Percentiles rank a stretch among this genome's conserved stretches.
phyloP scores from a whole-genome alignment of 306 rosid species.

The Notholithocarpus densiflorus region DNA sequence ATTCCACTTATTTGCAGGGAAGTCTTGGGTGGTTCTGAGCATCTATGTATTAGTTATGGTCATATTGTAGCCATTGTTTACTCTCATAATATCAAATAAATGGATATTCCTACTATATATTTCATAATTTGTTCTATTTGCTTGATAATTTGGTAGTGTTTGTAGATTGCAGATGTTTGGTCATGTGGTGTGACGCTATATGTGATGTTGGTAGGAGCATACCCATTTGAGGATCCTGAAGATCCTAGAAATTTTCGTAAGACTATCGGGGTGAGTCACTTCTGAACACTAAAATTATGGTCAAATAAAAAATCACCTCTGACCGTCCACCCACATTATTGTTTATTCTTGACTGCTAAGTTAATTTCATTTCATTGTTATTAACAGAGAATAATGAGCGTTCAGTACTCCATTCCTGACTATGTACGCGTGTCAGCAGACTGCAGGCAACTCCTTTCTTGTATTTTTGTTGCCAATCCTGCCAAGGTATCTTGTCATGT shows the following conservation, averaged over 20 bases:
- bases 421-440: constrained; percentile 66
- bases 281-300: constrained; percentile 6
- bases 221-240: constrained; percentile 94
- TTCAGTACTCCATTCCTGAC: constrained; percentile 81
- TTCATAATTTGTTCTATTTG: constrained; percentile 1
- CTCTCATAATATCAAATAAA: neutral
- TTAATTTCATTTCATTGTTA: constrained; percentile 12
- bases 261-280: constrained; percentile 55
- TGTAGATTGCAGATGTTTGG: constrained; percentile 95
- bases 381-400: constrained; percentile 76
- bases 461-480: constrained; percentile 78
- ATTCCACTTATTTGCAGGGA: neutral
- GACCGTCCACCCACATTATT: neutral
- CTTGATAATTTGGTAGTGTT: constrained; percentile 20
- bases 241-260: constrained; percentile 73
- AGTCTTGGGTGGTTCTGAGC: neutral
- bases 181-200: constrained; percentile 92
- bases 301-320: neutral
- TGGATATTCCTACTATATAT: neutral
- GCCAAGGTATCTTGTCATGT: constrained; percentile 42
- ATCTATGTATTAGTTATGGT: neutral
- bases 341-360: neutral
- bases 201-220: constrained; percentile 87
- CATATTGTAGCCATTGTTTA: neutral
- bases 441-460: constrained; percentile 67